Evolutionary conservation across 2,329 filamentous ascomycete genomes (phyloP), one percentile per base, ranked within the genome.

Genomic region (Paraphoma sp.): DNA sequence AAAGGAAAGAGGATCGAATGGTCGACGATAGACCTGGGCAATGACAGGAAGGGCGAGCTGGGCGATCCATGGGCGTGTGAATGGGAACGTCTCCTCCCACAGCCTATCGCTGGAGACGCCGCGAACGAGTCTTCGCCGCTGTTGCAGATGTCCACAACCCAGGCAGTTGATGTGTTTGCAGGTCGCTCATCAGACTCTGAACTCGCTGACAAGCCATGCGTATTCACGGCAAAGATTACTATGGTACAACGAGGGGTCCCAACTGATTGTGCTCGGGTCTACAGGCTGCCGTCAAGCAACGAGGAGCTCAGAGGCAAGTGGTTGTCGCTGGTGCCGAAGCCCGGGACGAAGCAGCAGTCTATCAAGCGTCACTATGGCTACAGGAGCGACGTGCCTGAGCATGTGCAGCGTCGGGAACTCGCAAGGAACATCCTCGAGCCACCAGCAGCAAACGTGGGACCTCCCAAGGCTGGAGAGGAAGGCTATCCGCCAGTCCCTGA

Each of bases 41-140:
- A 85, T 40, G 88, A 86, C 1, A 85, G 86, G 50, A 93, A 87
- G 69, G 94, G 94, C 1, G 95, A 98, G 74, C 70, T 96, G 31
- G 95, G 95, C 1, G 79, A 86, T 50, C 93, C 93, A 0, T 92
- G 91, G 84, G 86, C 87, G 9, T 97, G 91, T 76, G 92, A 96
- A 70, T 97, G 92, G 84, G 89, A 92, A 68, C 79, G 80, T 33
- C 75, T 96, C n/a, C 81, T 92, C 8, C 46, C 57, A 51, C 42
- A 55, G 9, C 23, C 46, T 6, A 16, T 49, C 2, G 46, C 33
- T 23, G 45, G 44, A 54, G 33, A 53, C 7, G 17, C 33, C 46
- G 11, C 61, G 28, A 43, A 46, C 28, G n/a, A 57, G 23, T n/a
- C 10, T 7, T 79, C 53, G 23, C 62, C 53, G 16, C 67, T 67